Conservation (phyloP, 306 rosid genomes). For the Boehmeria nivea region DNA sequence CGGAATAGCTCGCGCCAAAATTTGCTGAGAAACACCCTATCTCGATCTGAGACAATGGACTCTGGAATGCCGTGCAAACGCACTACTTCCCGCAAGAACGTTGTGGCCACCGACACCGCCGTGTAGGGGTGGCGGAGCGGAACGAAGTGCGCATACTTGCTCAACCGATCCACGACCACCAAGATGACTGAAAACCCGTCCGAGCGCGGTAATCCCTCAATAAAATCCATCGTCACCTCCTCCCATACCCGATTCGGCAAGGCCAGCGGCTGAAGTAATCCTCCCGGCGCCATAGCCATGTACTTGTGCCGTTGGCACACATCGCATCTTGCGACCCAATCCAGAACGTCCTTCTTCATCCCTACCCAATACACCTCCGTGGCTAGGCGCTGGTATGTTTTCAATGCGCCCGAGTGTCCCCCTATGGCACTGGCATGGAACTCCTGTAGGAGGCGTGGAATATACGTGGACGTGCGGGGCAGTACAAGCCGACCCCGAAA, state of each 20-base stretch:
- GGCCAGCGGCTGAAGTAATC: background rate
- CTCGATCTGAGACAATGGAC: background rate
- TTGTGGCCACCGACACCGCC: background rate
- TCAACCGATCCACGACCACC: conserved; percentile 1
- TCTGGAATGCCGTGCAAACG: background rate
- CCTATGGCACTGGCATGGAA: background rate
- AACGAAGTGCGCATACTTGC: conserved; percentile 7
- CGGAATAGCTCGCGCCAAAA: background rate
- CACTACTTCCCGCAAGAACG: background rate
- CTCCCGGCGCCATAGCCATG: too few species aligned
- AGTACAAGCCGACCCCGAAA: background rate
- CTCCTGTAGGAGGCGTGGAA: background rate
- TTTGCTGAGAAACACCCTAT: background rate
- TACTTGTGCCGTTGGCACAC: background rate
- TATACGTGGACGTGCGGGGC: background rate
- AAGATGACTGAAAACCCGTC: background rate
- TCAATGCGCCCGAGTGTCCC: background rate
- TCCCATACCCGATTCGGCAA: background rate
- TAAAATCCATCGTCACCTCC: conserved; percentile 1
- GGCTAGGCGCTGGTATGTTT: background rate
- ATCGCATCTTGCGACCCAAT: background rate
- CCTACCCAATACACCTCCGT: background rate
- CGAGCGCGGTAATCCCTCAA: background rate
- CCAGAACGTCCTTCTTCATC: background rate
- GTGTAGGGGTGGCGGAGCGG: background rate